Percentiles rank a stretch among this genome's conserved stretches.
Evolutionary conservation across 2,329 filamentous ascomycete species (phyloP).

Genomic region (Pseudocercospora ulei): DNA sequence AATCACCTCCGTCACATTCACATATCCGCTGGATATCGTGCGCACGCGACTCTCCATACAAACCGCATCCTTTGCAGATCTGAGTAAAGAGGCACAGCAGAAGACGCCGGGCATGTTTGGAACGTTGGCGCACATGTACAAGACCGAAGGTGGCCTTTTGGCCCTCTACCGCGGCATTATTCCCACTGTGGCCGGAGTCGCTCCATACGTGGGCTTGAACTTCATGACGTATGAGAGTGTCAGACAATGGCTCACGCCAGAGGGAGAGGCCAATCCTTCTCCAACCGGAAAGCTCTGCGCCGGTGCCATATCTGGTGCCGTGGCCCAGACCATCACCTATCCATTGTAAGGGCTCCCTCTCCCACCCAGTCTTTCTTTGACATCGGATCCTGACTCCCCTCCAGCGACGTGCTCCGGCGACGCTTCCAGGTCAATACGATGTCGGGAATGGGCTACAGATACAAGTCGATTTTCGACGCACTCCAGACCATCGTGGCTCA

Average conservation of each 20-base stretch:
- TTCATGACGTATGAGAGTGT: constrained; percentile 97
- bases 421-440: constrained; percentile 99
- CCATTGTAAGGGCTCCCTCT: constrained; percentile 62
- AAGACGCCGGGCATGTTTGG: constrained; percentile 87
- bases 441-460: constrained; percentile 95
- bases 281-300: constrained; percentile 73
- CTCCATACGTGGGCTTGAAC: constrained; percentile 92
- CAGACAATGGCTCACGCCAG: constrained; percentile 71
- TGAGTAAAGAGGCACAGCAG: constrained; percentile 47
- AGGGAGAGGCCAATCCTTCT: constrained; percentile 75
- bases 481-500: constrained; percentile 69
- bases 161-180: constrained; percentile 92
- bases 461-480: constrained; percentile 77
- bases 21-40: constrained; percentile 95
- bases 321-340: constrained; percentile 96
- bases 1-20: constrained; percentile 88
- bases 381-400: constrained; percentile 1
- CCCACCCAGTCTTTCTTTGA: background rate
- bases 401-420: constrained; percentile 77
- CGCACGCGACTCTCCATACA: constrained; percentile 92
- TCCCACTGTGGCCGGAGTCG: constrained; percentile 88
- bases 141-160: constrained; percentile 69
- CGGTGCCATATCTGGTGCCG: constrained; percentile 86
- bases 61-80: constrained; percentile 80
- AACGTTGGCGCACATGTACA: constrained; percentile 76